Evolutionary conservation across 257 asterid genomes (phyloP).

Genomic region (Fraxinus americana): DNA sequence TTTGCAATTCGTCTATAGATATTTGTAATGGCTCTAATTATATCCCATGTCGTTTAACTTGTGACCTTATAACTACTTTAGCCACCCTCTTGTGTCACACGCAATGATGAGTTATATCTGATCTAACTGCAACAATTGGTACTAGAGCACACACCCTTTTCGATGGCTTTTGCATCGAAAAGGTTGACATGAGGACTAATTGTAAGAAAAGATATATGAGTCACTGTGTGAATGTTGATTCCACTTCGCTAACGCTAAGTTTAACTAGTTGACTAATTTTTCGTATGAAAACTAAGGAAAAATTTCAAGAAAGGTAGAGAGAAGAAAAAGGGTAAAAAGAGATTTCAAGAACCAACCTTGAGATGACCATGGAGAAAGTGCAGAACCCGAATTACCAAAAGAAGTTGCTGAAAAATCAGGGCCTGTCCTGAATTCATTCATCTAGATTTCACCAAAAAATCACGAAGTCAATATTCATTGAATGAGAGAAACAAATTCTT

Average conservation of each 20-base stretch:
- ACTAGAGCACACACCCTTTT: too few species aligned
- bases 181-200: too few species aligned
- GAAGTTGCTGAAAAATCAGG: conserved; percentile 74
- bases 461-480: background rate
- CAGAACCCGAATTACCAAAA: conserved; percentile 54
- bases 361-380: conserved; percentile 93
- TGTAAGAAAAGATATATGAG: too few species aligned
- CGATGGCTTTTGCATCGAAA: too few species aligned
- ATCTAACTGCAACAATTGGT: too few species aligned
- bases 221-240: background rate
- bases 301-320: background rate
- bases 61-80: too few species aligned
- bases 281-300: too few species aligned
- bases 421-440: conserved; percentile 69
- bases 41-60: background rate
- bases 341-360: conserved; percentile 50
- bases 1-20: conserved; percentile 7
- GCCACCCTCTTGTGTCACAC: background rate
- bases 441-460: conserved; percentile 24
- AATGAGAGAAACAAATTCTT: background rate
- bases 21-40: background rate
- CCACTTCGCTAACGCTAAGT: too few species aligned
- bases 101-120: too few species aligned
- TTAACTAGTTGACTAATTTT: conserved; percentile 7
- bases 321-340: background rate